Base-by-base conservation (phyloP, 169 alveolate genomes). In the Cryptosporidium parvum region DNA sequence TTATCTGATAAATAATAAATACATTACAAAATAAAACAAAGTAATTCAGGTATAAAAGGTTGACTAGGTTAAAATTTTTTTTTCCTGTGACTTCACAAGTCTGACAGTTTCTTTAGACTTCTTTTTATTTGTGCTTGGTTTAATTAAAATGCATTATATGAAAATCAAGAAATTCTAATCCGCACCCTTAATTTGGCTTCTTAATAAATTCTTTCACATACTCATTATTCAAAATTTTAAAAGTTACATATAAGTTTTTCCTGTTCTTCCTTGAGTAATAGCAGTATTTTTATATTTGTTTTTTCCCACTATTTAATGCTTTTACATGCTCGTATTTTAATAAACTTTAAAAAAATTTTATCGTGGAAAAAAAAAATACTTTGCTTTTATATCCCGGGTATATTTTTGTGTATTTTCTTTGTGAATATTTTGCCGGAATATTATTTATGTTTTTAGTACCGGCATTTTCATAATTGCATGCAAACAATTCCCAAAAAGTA, bases 381-480 rank as follows among this genome's bases (percentile, higher is more conserved):
- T 48, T 5, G 8, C 37, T 56, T 10, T 56, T 2, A 37, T 56
- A 1, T 37, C 67, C 67, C 67, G 67, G 67, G n/a, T 2, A 16
- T 56, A 56, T 21, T 53, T n/a, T 14, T 52, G 14, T 52, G 3
- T 56, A 9, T 26, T 56, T 26, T 53, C 26, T 21, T 21, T n/a
- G 29, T 8, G n/a, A 56, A 8, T 2, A 16, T 56, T 56, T 56
- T 56, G 18, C 67, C 67, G 67, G 67, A 56, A n/a, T 53, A 52
- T 8, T 42, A 42, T 42, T 8, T 7, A 23, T 56, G 3, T 56
- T 23, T 52, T 26, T 56, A 56, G 12, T 23, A 56, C 67, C 37
- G 67, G 67, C 67, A 21, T 56, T 56, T 56, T 56, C 35, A 23
- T 21, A n/a, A 56, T 26, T 16, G 67, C 67, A 56, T 56, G 67